Evolutionary conservation across 176 grass and related monocot genomes (phyloP).

Genomic region (Aechmea fasciata): DNA sequence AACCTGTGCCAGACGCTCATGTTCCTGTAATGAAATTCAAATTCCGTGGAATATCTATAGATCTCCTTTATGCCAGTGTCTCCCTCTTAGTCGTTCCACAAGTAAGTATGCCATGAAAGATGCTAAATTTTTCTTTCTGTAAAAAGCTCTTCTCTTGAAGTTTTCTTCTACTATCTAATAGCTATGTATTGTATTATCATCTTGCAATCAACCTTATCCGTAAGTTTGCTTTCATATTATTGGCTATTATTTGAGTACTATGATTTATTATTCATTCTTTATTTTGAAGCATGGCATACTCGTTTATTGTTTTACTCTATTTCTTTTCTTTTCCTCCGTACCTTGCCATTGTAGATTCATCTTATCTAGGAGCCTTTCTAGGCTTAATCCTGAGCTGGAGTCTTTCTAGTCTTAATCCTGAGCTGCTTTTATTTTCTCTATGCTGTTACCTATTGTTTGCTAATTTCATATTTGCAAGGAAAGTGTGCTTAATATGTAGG

Average conservation of each 20-base stretch:
- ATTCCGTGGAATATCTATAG: constrained; percentile 89
- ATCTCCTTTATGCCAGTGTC: constrained; percentile 97
- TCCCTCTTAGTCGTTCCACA: constrained; percentile 74
- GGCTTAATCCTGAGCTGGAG: too few species aligned
- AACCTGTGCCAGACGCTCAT: constrained; percentile 92
- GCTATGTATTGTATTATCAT: not conserved
- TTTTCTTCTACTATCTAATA: not conserved
- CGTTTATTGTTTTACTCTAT: not conserved
- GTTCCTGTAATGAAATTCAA: constrained; percentile 99
- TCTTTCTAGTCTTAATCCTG: too few species aligned
- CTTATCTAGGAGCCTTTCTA: too few species aligned
- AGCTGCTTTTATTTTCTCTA: too few species aligned
- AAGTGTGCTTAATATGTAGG: too few species aligned
- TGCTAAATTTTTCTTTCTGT: constrained; percentile 5
- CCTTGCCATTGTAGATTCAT: not conserved
- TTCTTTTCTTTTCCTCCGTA: not conserved
- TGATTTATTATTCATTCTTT: not conserved
- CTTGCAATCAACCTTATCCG: not conserved
- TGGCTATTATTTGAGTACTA: not conserved
- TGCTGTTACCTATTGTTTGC: too few species aligned
- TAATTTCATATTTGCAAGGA: too few species aligned
- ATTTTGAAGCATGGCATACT: not conserved
- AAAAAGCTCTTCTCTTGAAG: constrained; percentile 4
- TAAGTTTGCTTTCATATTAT: not conserved
- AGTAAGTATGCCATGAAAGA: constrained; percentile 26